Conservation (phyloP, 345 rosid species). For the Stellera chamaejasme region DNA sequence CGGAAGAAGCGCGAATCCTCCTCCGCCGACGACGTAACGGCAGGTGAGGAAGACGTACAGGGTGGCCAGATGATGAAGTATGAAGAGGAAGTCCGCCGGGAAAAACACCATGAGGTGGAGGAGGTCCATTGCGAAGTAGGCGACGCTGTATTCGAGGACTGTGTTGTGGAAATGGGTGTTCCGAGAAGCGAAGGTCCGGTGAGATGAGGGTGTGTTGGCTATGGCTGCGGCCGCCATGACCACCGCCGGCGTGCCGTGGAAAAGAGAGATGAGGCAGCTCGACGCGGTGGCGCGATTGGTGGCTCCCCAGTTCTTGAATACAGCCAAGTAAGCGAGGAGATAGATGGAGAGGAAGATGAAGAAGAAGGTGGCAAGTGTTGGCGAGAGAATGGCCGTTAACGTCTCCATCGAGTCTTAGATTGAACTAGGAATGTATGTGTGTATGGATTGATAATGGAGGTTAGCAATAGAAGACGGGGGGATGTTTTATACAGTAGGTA, state of each 20-base stretch:
- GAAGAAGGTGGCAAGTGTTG: slow-evolving; percentile 27
- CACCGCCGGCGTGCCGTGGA: slow-evolving; percentile 82
- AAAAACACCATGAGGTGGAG: slow-evolving; percentile 56
- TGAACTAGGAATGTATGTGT: too few species aligned
- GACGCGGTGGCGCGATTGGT: slow-evolving; percentile 50
- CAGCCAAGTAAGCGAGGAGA: slow-evolving; percentile 34
- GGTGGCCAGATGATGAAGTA: slow-evolving; percentile 79
- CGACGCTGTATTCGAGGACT: slow-evolving; percentile 72
- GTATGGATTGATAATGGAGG: too few species aligned
- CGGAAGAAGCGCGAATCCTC: slow-evolving; percentile 53
- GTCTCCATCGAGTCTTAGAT: slow-evolving; percentile 20
- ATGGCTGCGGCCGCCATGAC: slow-evolving; percentile 41
- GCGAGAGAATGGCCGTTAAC: slow-evolving; percentile 8
- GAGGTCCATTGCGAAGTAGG: slow-evolving; percentile 67
- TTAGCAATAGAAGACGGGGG: too few species aligned
- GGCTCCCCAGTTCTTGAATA: slow-evolving; percentile 58
- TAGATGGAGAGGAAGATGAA: slow-evolving; percentile 35
- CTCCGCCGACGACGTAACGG: slow-evolving; percentile 42
- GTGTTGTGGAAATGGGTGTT: slow-evolving; percentile 42
- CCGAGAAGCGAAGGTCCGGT: slow-evolving; percentile 34
- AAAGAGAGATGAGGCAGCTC: slow-evolving; percentile 63
- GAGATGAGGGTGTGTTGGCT: slow-evolving; percentile 9
- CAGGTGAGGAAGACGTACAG: slow-evolving; percentile 64
- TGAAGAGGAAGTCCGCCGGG: slow-evolving; percentile 64
- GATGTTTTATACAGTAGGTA: too few species aligned